These are phyloP conservation scores for Candida taoyuanica DNA, from an alignment of 805 yeast species.

Conservation along the genomic window DNA sequence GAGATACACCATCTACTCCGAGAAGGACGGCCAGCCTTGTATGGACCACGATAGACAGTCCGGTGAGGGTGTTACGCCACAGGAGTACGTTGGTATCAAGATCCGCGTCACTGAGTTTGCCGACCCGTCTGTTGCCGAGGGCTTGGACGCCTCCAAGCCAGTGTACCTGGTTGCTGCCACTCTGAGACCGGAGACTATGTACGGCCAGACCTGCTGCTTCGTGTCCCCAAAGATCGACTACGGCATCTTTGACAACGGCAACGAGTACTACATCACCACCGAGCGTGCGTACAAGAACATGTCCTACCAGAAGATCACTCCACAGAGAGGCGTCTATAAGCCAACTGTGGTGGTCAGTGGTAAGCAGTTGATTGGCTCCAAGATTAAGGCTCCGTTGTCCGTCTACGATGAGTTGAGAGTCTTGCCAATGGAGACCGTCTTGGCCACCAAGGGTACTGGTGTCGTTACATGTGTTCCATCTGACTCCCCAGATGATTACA, in stretches of 20 bases:
- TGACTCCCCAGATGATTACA: slow-evolving; percentile 97
- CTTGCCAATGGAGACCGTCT: slow-evolving; percentile 95
- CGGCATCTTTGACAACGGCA: slow-evolving; percentile 85
- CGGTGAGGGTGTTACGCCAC: slow-evolving; percentile 97
- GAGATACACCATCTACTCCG: slow-evolving; percentile 95
- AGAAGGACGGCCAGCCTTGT: slow-evolving; percentile 98
- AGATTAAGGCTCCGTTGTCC: slow-evolving; percentile 81
- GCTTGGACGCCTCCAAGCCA: slow-evolving; percentile 49
- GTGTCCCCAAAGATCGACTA: slow-evolving; percentile 92
- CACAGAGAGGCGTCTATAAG: slow-evolving; percentile 72
- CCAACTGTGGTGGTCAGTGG: slow-evolving; percentile 64
- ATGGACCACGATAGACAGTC: slow-evolving; percentile 98
- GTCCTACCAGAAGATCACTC: slow-evolving; percentile 92
- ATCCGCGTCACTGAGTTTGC: slow-evolving; percentile 62
- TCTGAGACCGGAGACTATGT: slow-evolving; percentile 97
- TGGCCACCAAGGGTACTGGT: slow-evolving; percentile 96
- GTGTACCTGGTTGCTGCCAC: slow-evolving; percentile 92
- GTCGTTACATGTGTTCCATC: slow-evolving; percentile 98
- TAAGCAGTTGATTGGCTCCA: slow-evolving; percentile 74
- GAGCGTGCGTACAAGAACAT: slow-evolving; percentile 96
- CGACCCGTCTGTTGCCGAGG: slow-evolving; percentile 37
- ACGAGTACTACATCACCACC: slow-evolving; percentile 75
- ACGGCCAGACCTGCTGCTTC: slow-evolving; percentile 97
- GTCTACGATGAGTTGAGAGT: slow-evolving; percentile 66
- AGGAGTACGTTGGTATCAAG: slow-evolving; percentile 93